These are phyloP conservation scores for Clavispora santaluciae DNA, from an alignment of 805 yeast genomes.

Conservation along the genomic window DNA sequence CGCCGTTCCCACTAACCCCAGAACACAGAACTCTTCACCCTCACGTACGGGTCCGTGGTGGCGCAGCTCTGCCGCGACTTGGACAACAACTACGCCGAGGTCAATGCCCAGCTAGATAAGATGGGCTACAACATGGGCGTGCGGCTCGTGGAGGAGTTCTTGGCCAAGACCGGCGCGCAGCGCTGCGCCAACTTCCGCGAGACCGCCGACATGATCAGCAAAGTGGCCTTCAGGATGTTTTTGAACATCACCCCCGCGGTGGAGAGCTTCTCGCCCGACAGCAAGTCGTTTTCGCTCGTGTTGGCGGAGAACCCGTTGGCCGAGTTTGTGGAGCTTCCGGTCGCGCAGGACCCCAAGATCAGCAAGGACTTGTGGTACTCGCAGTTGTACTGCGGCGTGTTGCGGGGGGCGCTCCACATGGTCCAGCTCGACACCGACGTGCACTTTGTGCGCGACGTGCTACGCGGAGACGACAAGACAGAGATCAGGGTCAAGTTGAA, in stretches of 20 bases:
- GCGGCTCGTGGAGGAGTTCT: slow-evolving; percentile 85
- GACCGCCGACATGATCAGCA: slow-evolving; percentile 81
- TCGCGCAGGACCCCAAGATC: slow-evolving; percentile 58
- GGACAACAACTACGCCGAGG: slow-evolving; percentile 67
- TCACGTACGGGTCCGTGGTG: slow-evolving; percentile 92
- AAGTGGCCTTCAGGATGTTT: slow-evolving; percentile 87
- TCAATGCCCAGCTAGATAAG: slow-evolving; percentile 76
- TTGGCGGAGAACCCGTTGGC: slow-evolving; percentile 85
- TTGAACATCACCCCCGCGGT: slow-evolving; percentile 75
- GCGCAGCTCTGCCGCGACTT: slow-evolving; percentile 85
- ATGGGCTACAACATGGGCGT: slow-evolving; percentile 97
- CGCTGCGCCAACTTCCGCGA: slow-evolving; percentile 77
- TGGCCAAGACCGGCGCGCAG: slow-evolving; percentile 81
- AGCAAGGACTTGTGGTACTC: slow-evolving; percentile 84
- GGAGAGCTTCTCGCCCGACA: slow-evolving; percentile 72
- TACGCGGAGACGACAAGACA: slow-evolving; percentile 79
- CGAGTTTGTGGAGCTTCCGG: slow-evolving; percentile 90
- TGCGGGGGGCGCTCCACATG: slow-evolving; percentile 91
- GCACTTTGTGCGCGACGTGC: slow-evolving; percentile 68
- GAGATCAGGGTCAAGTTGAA: slow-evolving; percentile 71
- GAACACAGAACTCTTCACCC: slow-evolving; percentile 90
- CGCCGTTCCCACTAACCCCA: slow-evolving; percentile 18
- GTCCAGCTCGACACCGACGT: slow-evolving; percentile 90
- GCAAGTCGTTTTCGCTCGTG: slow-evolving; percentile 66
- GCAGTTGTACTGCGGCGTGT: slow-evolving; percentile 82